These are phyloP conservation scores for Tieghemostelium lacteum DNA, from an alignment of 78 protist genomes.

Conservation along the genomic window DNA sequence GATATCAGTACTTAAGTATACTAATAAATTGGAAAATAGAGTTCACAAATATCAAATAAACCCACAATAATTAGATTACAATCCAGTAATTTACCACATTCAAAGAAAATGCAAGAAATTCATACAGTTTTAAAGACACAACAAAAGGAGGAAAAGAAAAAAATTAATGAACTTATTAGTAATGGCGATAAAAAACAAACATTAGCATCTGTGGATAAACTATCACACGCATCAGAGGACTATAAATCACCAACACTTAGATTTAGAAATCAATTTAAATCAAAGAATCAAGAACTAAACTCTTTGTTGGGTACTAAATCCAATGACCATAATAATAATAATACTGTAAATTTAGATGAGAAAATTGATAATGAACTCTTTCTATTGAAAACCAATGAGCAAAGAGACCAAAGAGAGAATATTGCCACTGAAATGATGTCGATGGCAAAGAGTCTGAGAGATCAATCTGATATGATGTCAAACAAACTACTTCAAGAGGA, in stretches of 20 bases:
- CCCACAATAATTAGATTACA: slow-evolving; percentile 49
- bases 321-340: neutral
- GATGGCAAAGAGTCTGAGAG: neutral
- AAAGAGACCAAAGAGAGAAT: slow-evolving; percentile 3
- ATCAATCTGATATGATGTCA: slow-evolving; percentile 16
- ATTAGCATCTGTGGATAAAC: neutral
- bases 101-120: slow-evolving; percentile 65
- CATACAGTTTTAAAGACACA: slow-evolving; percentile 54
- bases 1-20: neutral
- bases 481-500: slow-evolving; percentile 7
- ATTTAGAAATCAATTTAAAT: slow-evolving; percentile 35
- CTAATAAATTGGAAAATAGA: neutral
- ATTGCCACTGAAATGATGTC: neutral
- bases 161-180: slow-evolving; percentile 6
- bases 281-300: slow-evolving; percentile 7
- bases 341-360: neutral
- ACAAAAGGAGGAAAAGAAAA: slow-evolving; percentile 42
- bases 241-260: slow-evolving; percentile 15
- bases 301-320: slow-evolving; percentile 3
- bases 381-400: slow-evolving; percentile 10
- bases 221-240: neutral
- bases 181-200: no score
- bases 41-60: slow-evolving; percentile 53
- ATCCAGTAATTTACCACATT: slow-evolving; percentile 56
- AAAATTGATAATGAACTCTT: slow-evolving; percentile 10